Evolutionary conservation across 2,329 filamentous ascomycete genomes (phyloP), one percentile per base, ranked within the genome.

Genomic region (Aureobasidium sp.): DNA sequence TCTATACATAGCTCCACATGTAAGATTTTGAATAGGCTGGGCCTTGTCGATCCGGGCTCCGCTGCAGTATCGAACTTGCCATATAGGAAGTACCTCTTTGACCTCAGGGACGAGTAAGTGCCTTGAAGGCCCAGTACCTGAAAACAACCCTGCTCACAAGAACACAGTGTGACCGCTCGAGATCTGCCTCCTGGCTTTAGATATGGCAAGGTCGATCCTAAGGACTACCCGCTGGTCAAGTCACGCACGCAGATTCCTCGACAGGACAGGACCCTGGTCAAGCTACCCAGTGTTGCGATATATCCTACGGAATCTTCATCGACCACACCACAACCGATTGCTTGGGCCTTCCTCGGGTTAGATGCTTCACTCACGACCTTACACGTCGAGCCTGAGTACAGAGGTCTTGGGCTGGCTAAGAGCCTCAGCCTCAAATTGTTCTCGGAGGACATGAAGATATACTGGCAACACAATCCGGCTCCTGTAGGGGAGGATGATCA

Each of bases 341-440:
- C 86, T 0, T 90, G 87, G 87, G 82, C 81, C 0, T 88, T 90
- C 60, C 67, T 77, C 73, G 85, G 84, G 0, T 74, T 81, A 2
- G 86, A 89, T 68, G 85, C 81, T 0, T 84, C 82, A n/a, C 70
- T 88, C 17, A 82, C 79, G 12, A 82, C 81, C 34, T 71, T 88
- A 39, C 83, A 87, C 70, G 84, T 82, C 59, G 85, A 87, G 71
- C 76, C 77, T 10, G 71, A 76, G 1, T 87, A 83, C 66, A 81
- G 87, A 34, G 81, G 85, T 0, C 78, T 75, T 46, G 87, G 87
- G 0, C 73, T 90, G 34, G 87, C 86, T 1, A 88, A 86, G 70
- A 76, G 78, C 0, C 74, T 90, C 4, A 82, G 82, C 0, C 74
- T 78, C 27, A 87, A 81, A 69, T 70, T 89, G 2, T 79, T 89